These are phyloP conservation scores for Yarrowia galli DNA, from an alignment of 1,139 yeast genomes.

Conservation along the genomic window DNA sequence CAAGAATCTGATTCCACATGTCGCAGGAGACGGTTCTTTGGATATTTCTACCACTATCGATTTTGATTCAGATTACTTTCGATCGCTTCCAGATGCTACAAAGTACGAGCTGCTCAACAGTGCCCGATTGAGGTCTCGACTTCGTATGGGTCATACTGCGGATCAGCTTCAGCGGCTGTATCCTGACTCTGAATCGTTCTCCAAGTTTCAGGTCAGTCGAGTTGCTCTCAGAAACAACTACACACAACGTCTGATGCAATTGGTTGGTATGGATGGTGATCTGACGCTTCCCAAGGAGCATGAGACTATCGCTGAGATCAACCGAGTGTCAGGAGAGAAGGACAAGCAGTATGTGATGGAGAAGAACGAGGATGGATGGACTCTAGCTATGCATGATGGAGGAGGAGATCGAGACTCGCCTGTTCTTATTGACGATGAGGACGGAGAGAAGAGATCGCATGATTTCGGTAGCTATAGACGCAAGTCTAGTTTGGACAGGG, in stretches of 20 bases:
- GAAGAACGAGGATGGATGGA: constrained; percentile 86
- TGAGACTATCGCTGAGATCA: constrained; percentile 45
- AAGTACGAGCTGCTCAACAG: constrained; percentile 89
- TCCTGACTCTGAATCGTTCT: constrained; percentile 87
- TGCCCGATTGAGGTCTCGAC: constrained; percentile 79
- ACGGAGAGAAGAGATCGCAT: constrained; percentile 41
- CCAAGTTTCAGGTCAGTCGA: constrained; percentile 90
- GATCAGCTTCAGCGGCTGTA: constrained; percentile 83
- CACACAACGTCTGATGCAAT: constrained; percentile 85
- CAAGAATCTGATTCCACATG: constrained; percentile 52
- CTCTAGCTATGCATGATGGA: constrained; percentile 65
- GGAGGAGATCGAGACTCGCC: constrained; percentile 48
- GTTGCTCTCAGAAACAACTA: constrained; percentile 89
- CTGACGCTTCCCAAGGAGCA: constrained; percentile 48
- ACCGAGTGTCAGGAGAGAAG: constrained; percentile 85
- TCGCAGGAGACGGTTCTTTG: constrained; percentile 44
- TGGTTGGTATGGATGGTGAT: constrained; percentile 81
- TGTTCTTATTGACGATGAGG: constrained; percentile 32
- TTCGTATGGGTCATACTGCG: constrained; percentile 93
- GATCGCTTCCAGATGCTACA: constrained; percentile 68
- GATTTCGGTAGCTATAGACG: constrained; percentile 3
- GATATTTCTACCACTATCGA: constrained; percentile 47
- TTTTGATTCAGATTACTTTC: constrained; percentile 53
- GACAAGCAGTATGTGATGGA: constrained; percentile 78
- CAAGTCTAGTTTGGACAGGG: background rate